Base-by-base conservation (phyloP, 2,329 filamentous ascomycete species). In the Chalaropsis ovoidea region DNA sequence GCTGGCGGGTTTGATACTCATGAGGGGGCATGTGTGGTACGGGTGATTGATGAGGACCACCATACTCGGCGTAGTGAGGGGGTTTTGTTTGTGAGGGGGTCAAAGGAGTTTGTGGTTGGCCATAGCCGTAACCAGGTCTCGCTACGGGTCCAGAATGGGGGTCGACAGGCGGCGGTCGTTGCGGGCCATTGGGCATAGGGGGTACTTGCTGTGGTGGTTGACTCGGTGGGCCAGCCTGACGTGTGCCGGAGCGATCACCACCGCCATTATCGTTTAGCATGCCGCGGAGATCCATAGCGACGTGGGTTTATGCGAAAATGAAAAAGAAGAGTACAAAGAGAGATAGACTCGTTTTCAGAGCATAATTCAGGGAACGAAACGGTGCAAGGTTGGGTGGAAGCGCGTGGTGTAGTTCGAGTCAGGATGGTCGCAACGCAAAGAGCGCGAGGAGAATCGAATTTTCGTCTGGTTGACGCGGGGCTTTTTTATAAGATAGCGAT, bases 231-330 rank as follows among this genome's bases (percentile, higher is more conserved):
- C 60, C 64, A 15, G 65, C 56, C 13, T 67, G 70, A 64, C 74
- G 72, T 68, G 73, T 74, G 65, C 73, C 70, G 62, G 74, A 73
- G 58, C 72, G 71, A 68, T 74, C 73, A 63, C 76, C 78, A 62
- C 76, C 78, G 70, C 75, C 78, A 67, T 74, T 74, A 68, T 81
- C 81, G 72, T 84, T 85, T 61, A 85, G 74, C 70, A 85, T 80
- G 17, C 77, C 78, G 69, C 76, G 74, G 66, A 83, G 76, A 75
- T 83, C 80, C 81, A 83, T 79, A 65, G 66, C 72, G 68, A 65
- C 13, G 60, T 39, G n/a, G 39, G 22, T 27, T 31, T 27, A 39
- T 49, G 45, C 35, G 31, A 54, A 35, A 22, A 61, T 13, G 24
- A 49, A n/a, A 49, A 45, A 41, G 15, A 7, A 13, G 27, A 13